Percentiles rank a stretch among this genome's conserved stretches.
Evolutionary conservation across 2,329 filamentous ascomycete genomes (phyloP).

Genomic region (Ophiostoma australiae): DNA sequence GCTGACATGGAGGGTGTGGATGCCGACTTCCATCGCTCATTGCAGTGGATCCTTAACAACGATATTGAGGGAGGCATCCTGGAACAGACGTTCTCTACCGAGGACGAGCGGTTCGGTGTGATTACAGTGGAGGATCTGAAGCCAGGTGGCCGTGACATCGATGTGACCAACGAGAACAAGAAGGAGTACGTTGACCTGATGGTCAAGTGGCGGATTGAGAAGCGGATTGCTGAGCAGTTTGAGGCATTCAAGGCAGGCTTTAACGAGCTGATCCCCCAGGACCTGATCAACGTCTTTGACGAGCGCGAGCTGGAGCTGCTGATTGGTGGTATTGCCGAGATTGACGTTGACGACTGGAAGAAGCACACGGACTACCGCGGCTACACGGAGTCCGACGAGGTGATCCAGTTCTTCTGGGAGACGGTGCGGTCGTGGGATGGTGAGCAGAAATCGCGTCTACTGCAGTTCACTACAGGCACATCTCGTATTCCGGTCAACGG

Average conservation of each 20-base stretch:
- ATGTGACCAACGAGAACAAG: constrained; percentile 98
- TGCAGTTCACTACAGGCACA: constrained; percentile 97
- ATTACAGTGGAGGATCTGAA: constrained; percentile 92
- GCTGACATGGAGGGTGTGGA: constrained; percentile 99
- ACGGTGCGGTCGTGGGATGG: constrained; percentile 95
- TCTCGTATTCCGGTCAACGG: constrained; percentile 98
- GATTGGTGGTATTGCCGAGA: constrained; percentile 98
- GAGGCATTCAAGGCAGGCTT: constrained; percentile 96
- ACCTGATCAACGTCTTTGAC: constrained; percentile 97
- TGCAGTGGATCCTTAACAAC: constrained; percentile 98
- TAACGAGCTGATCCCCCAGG: constrained; percentile 92
- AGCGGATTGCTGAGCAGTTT: constrained; percentile 97
- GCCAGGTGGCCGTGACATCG: constrained; percentile 81
- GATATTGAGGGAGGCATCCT: constrained; percentile 88
- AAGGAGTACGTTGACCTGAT: constrained; percentile 97
- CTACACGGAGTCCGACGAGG: constrained; percentile 95
- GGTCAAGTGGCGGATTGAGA: constrained; percentile 98
- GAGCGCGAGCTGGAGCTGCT: constrained; percentile 94
- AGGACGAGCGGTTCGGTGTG: constrained; percentile 95
- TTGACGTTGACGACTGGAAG: constrained; percentile 99
- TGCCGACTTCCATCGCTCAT: constrained; percentile 90
- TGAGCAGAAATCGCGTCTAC: constrained; percentile 90
- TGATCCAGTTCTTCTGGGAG: constrained; percentile 99
- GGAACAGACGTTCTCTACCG: constrained; percentile 93
- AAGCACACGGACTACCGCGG: constrained; percentile 99